Evolutionary conservation across 108 stramenopile species (phyloP), one percentile per base, ranked within the genome.

Genomic region (Nitzschia sp.): DNA sequence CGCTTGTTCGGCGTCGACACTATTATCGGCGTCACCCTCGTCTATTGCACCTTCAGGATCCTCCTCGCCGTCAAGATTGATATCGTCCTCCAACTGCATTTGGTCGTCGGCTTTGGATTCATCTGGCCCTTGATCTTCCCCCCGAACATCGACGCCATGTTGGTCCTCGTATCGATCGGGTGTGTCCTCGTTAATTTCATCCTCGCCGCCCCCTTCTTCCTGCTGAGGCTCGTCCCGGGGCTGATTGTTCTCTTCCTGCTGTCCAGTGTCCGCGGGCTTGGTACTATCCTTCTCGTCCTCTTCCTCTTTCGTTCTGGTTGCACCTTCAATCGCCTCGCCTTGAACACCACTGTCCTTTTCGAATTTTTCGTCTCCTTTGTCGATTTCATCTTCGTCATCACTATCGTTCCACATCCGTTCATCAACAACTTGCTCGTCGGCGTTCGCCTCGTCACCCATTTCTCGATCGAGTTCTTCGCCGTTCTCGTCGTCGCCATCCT

Each of bases 391-490:
- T 51, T 96, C 87, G 62, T 97, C 94, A 48, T 98, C 98, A 28
- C 97, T 92, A 3, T 94, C 91, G 48, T 94, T 90, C 98, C 96
- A 97, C 82, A 96, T 79, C 74, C 95, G 95, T 81, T 98, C 98
- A 74, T 97, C 97, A 27, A 98, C 97, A 29, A 98, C 95, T 64
- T 97, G 85, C 25, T 95, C 97, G 59, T 98, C 93, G 29, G 78
- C 76, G 68, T 86, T 88, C 15, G 71, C 82, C 8, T 86, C 91
- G n/a, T 97, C 95, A 3, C 97, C 99, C 99, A 99, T 97, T 78
- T 99, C 97, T 24, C 98, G 88, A 59, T 99, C 98, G 1, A 98
- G 82, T 69, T 98, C 97, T 66, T 98, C 97, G 55, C 88, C 92
- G 1, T 95, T 93, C 6, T 96, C 80, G 11, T 92, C 88, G n/a